phyloP scores from a whole-genome alignment of 768 basidiomycete genomes.

The Tricholoma furcatifolium region DNA sequence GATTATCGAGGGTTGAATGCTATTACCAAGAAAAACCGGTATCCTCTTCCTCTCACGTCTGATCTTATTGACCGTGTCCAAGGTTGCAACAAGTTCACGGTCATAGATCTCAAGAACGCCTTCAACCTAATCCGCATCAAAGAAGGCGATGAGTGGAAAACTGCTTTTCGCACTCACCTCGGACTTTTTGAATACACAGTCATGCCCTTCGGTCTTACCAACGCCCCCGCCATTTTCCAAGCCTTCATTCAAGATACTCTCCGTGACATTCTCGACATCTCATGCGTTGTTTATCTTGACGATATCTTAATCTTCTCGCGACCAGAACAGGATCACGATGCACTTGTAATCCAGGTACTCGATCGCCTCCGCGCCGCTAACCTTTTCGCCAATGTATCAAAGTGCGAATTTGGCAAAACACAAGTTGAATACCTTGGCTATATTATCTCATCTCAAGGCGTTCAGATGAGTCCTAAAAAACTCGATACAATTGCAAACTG shows the following conservation, averaged over 20 bases:
- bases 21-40: slow-evolving; percentile 25
- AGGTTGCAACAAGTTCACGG: slow-evolving; percentile 26
- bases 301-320: slow-evolving; percentile 41
- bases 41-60: slow-evolving; percentile 28
- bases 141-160: slow-evolving; percentile 42
- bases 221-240: slow-evolving; percentile 42
- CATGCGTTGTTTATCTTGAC: slow-evolving; percentile 38
- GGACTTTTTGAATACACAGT: slow-evolving; percentile 38
- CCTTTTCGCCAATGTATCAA: slow-evolving; percentile 35
- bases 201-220: slow-evolving; percentile 37
- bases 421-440: slow-evolving; percentile 37
- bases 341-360: slow-evolving; percentile 27
- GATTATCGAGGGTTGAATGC: slow-evolving; percentile 33
- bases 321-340: slow-evolving; percentile 24
- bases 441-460: slow-evolving; percentile 26
- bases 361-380: slow-evolving; percentile 20
- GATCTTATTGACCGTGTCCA: slow-evolving; percentile 29
- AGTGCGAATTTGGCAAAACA: slow-evolving; percentile 31
- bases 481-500: slow-evolving; percentile 33
- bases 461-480: slow-evolving; percentile 39
- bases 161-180: slow-evolving; percentile 36
- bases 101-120: slow-evolving; percentile 37
- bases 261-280: slow-evolving; percentile 33
- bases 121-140: slow-evolving; percentile 36
- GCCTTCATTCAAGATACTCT: slow-evolving; percentile 40